Percentiles rank a stretch among this genome's conserved stretches.
Evolutionary conservation across 352 stramenopile species (phyloP).

Genomic region (Globisporangium spinosum): DNA sequence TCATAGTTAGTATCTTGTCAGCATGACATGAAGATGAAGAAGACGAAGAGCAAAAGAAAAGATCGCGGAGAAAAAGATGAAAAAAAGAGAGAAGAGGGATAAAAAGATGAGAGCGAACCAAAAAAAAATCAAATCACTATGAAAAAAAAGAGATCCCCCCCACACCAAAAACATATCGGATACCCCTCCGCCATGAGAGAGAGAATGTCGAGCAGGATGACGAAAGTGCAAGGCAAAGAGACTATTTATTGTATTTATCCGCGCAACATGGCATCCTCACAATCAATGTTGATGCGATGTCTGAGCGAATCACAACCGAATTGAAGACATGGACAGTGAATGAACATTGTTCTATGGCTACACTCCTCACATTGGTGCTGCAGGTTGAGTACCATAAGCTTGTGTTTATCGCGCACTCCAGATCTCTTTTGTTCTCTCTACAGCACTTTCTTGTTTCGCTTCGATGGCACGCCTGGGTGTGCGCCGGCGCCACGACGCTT

Average conservation of each 20-base stretch:
- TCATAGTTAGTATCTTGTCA: neutral
- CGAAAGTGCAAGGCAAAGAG: neutral
- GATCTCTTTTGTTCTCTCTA: conserved; percentile 16
- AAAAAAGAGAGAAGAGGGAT: conserved; percentile 28
- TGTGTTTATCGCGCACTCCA: no score
- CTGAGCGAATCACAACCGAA: no score
- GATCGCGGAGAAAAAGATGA: conserved; percentile 13
- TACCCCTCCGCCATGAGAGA: neutral
- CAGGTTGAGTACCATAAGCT: no score
- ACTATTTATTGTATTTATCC: conserved; percentile 1
- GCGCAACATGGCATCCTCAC: no score
- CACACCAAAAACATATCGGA: neutral
- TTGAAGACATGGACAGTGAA: no score
- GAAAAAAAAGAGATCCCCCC: conserved; percentile 21
- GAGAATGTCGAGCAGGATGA: neutral
- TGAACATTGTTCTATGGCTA: neutral
- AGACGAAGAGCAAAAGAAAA: conserved; percentile 14
- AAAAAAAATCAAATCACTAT: conserved; percentile 25
- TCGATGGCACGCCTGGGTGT: conserved; percentile 33
- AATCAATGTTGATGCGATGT: neutral
- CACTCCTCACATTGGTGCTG: neutral
- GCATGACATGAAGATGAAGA: conserved; percentile 17
- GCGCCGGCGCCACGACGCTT: conserved; percentile 39
- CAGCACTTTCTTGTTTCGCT: conserved; percentile 60
- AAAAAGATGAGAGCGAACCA: conserved; percentile 19